These are phyloP conservation scores for Macrolepiota dolichaula DNA, from an alignment of 768 basidiomycete genomes.

Conservation along the genomic window DNA sequence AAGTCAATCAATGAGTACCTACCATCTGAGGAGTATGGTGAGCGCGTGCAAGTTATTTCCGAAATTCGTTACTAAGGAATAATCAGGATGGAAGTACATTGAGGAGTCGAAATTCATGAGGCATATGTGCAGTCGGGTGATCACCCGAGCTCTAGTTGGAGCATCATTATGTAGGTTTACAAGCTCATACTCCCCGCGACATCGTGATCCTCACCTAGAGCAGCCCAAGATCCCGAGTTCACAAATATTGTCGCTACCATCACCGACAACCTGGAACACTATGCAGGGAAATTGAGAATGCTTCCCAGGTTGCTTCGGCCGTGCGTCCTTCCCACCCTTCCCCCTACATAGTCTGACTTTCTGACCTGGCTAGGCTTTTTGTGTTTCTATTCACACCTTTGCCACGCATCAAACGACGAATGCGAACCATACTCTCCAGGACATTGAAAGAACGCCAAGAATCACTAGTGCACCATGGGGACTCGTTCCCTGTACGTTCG, in stretches of 20 bases:
- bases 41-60: neutral
- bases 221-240: slow-evolving; percentile 2
- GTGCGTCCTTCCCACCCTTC: neutral
- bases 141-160: slow-evolving; percentile 15
- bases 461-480: neutral
- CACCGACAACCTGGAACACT: neutral
- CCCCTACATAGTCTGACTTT: neutral
- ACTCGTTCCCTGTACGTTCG: neutral
- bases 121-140: neutral
- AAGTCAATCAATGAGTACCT: neutral
- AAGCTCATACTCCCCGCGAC: neutral
- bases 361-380: neutral
- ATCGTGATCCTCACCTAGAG: neutral
- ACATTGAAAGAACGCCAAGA: neutral
- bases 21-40: slow-evolving; percentile 2
- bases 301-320: neutral
- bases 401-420: neutral
- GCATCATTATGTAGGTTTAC: neutral
- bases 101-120: slow-evolving; percentile 11
- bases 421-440: neutral
- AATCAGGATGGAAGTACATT: slow-evolving; percentile 16
- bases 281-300: neutral
- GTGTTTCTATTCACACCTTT: slow-evolving; percentile 1
- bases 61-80: neutral
- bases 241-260: neutral